These are phyloP conservation scores for Rubus parviflorus DNA, from an alignment of 306 rosid genomes.

Conservation along the genomic window DNA sequence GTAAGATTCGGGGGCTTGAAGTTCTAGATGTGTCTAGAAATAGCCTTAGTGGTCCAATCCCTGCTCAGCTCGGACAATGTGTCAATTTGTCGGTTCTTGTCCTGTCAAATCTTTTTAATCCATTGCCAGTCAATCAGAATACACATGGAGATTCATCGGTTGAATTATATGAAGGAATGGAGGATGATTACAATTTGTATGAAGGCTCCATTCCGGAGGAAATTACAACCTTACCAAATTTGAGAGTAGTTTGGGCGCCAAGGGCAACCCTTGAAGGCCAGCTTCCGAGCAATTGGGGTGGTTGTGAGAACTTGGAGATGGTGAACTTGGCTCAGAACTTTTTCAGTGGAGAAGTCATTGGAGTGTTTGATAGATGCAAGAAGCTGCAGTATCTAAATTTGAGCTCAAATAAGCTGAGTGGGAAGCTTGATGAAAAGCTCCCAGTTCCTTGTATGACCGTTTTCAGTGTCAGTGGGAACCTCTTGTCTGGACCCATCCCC, in stretches of 20 bases:
- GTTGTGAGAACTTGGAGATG: slow-evolving; percentile 36
- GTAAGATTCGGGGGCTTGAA: slow-evolving; percentile 30
- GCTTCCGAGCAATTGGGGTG: slow-evolving; percentile 35
- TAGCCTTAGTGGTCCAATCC: slow-evolving; percentile 35
- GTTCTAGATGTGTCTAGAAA: slow-evolving; percentile 42
- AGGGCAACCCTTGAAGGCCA: slow-evolving; percentile 25
- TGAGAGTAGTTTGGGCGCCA: slow-evolving; percentile 30
- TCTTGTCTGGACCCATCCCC: slow-evolving; percentile 33
- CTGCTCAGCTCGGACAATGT: slow-evolving; percentile 33
- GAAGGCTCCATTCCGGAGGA: slow-evolving; percentile 39
- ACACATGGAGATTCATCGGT: slow-evolving; percentile 2
- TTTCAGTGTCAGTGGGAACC: slow-evolving; percentile 27
- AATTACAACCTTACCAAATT: slow-evolving; percentile 15
- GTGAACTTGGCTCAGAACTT: slow-evolving; percentile 33
- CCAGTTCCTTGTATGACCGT: slow-evolving; percentile 34
- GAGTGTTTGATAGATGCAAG: slow-evolving; percentile 32
- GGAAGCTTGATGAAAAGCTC: slow-evolving; percentile 27
- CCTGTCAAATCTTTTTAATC: slow-evolving; percentile 26
- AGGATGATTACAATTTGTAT: slow-evolving; percentile 26
- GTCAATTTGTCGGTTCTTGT: slow-evolving; percentile 31
- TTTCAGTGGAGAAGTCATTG: slow-evolving; percentile 27
- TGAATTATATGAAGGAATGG: background rate
- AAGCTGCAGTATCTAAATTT: slow-evolving; percentile 35
- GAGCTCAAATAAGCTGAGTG: slow-evolving; percentile 35
- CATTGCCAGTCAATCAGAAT: slow-evolving; percentile 7